These are phyloP conservation scores for Coniella vitis DNA, from an alignment of 2,329 filamentous ascomycete genomes.

Conservation along the genomic window DNA sequence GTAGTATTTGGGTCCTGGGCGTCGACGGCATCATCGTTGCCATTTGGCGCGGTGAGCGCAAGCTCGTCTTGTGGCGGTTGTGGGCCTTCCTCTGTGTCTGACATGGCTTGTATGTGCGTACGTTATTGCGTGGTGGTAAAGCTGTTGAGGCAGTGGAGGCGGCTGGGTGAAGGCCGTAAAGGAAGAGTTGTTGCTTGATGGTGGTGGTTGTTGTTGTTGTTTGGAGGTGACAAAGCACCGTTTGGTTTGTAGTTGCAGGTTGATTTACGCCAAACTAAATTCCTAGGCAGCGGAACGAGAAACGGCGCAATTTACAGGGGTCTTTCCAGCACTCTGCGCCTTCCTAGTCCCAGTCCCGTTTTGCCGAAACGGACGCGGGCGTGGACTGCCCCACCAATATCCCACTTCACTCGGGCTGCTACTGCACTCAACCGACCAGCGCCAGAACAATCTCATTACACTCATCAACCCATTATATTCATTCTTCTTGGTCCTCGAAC, in stretches of 20 bases:
- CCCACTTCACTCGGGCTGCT: neutral
- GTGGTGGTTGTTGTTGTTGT: neutral
- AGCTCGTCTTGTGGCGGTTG: conserved; percentile 22
- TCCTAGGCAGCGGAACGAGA: conserved; percentile 3
- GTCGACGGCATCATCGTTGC: conserved; percentile 39
- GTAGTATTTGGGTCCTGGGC: conserved; percentile 20
- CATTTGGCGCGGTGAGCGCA: conserved; percentile 29
- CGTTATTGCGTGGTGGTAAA: neutral
- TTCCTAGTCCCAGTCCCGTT: too few relatives aligned
- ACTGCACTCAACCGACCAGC: neutral
- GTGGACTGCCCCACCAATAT: neutral
- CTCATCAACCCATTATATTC: neutral
- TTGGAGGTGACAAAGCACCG: neutral
- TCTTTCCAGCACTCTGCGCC: neutral
- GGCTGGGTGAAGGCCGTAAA: neutral
- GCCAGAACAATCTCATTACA: neutral
- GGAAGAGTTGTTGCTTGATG: too few relatives aligned
- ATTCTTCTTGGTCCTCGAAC: too few relatives aligned
- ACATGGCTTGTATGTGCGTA: conserved; percentile 16
- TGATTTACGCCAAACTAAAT: too few relatives aligned
- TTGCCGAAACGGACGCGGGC: conserved; percentile 4
- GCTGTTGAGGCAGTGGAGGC: neutral
- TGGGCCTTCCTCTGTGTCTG: conserved; percentile 17
- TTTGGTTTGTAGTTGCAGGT: too few relatives aligned
- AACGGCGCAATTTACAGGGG: neutral